Base-by-base conservation (phyloP, 1,284 basidiomycete genomes). In the Hypsizygus ulmarius region DNA sequence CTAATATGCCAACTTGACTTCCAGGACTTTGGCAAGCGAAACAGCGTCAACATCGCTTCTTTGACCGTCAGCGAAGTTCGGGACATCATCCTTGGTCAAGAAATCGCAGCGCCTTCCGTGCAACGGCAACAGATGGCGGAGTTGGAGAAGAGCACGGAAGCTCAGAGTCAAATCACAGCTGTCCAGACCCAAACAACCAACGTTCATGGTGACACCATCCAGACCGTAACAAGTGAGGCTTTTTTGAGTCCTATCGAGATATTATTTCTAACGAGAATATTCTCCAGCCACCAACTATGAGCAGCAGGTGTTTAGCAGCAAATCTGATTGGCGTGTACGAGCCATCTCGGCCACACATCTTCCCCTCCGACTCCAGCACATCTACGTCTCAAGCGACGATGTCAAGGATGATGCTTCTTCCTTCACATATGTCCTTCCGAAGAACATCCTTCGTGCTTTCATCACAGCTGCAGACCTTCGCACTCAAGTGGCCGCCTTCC, bases 71-170 rank as follows among this genome's bases (percentile, higher is more conserved):
- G 89, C 57, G 97, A 99, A 72, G 93, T 99, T 54, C 84, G 94
- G 50, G 94, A 97, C 66, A 93, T 97, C 66, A 97, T 97, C 56
- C 79, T 97, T 39, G 94, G 94, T 65, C 96, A 98, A 77, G 95
- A 97, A 71, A 98, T 97, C 57, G 90, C 89, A 44, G 93, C 93
- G 5, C 89, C 89, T 0, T 92, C 86, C 10, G 85, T 89, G 1
- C 97, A 99, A 67, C 87, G 97, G 43, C 97, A 99, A 69, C 96
- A 99, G 72, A 98, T 98, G 95, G 97, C 96, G 11, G 97, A 99
- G 69, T 75, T 99, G 49, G 97, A 99, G 67, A 98, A 99, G 78
- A 88, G 87, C 52, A 84, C 91, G 11, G 94, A 97, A 66, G 94
- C 95, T 0, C 90, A 94, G 55, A 82, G 85, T 51, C 96, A 99